Evolutionary conservation across 129 eudicot genomes (phyloP).

Genomic region (Heracleum sosnowskyi): DNA sequence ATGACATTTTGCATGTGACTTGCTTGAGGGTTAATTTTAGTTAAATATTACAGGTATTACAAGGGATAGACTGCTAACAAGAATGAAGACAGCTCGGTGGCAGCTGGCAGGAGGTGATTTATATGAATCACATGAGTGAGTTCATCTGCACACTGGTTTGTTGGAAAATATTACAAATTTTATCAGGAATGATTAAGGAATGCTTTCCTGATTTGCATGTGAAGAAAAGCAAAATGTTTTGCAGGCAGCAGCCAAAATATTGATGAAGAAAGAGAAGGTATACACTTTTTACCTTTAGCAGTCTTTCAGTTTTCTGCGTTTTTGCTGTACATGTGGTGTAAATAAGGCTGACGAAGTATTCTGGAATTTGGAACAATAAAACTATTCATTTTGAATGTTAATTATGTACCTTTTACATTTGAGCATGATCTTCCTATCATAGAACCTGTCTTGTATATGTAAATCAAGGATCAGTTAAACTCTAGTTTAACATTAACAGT

Average conservation of each 20-base stretch:
- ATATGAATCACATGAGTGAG: constrained; percentile 87
- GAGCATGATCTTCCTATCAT: background rate
- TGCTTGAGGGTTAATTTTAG: background rate
- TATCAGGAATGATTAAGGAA: too few relatives aligned
- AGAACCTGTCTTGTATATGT: background rate
- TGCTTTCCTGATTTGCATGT: too few relatives aligned
- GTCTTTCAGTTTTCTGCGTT: background rate
- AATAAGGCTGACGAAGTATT: background rate
- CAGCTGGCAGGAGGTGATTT: constrained; percentile 96
- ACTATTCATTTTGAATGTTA: too few relatives aligned
- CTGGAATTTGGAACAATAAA: background rate
- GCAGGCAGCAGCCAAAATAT: constrained; percentile 92
- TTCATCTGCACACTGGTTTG: constrained; percentile 85
- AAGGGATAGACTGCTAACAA: constrained; percentile 79
- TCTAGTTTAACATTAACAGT: background rate
- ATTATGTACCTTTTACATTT: background rate
- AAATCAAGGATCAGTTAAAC: background rate
- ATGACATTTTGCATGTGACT: background rate
- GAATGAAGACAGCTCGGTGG: constrained; percentile 89
- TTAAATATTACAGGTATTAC: constrained; percentile 27
- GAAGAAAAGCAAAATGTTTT: too few relatives aligned
- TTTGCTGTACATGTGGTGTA: background rate
- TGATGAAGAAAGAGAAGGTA: constrained; percentile 98
- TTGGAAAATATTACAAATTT: constrained; percentile 8
- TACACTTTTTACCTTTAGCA: constrained; percentile 1